Conservation (phyloP, 2,329 filamentous ascomycete genomes). For the Xylaria sp. region DNA sequence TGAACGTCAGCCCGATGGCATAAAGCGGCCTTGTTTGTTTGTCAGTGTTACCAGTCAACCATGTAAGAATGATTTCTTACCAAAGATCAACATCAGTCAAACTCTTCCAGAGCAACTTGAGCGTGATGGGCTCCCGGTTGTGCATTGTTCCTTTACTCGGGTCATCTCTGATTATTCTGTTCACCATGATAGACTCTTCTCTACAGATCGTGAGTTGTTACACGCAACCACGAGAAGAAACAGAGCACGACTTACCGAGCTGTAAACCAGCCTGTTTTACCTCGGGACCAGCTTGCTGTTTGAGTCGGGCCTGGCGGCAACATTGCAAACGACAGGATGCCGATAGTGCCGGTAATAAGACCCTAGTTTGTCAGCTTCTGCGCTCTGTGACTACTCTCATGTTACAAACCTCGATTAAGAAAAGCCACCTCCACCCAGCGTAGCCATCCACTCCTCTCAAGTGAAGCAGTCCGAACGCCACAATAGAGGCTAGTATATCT, state of each 20-base stretch:
- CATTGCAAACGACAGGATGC: constrained; percentile 61
- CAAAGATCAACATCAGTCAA: constrained; percentile 66
- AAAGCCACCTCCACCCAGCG: constrained; percentile 59
- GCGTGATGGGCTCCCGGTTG: constrained; percentile 64
- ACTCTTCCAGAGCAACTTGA: constrained; percentile 58
- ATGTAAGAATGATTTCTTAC: constrained; percentile 26
- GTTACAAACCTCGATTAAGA: constrained; percentile 60
- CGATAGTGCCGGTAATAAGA: constrained; percentile 52
- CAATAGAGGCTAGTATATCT: constrained; percentile 50
- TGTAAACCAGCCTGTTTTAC: constrained; percentile 65
- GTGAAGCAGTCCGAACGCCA: constrained; percentile 53
- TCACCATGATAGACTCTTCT: constrained; percentile 68
- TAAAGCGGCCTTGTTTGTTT: constrained; percentile 43
- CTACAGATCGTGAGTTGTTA: constrained; percentile 25
- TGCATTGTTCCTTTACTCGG: constrained; percentile 68
- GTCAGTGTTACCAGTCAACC: constrained; percentile 4
- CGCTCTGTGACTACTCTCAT: neutral
- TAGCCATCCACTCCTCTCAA: constrained; percentile 52
- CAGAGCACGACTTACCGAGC: constrained; percentile 52
- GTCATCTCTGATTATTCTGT: constrained; percentile 65
- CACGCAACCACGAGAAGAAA: too few species aligned
- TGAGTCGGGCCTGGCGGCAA: constrained; percentile 61
- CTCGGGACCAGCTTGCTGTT: constrained; percentile 60
- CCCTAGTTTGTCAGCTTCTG: constrained; percentile 37
- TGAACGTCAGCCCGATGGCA: constrained; percentile 57